These are phyloP conservation scores for Acacia acuminata DNA, from an alignment of 306 rosid genomes.

Conservation along the genomic window DNA sequence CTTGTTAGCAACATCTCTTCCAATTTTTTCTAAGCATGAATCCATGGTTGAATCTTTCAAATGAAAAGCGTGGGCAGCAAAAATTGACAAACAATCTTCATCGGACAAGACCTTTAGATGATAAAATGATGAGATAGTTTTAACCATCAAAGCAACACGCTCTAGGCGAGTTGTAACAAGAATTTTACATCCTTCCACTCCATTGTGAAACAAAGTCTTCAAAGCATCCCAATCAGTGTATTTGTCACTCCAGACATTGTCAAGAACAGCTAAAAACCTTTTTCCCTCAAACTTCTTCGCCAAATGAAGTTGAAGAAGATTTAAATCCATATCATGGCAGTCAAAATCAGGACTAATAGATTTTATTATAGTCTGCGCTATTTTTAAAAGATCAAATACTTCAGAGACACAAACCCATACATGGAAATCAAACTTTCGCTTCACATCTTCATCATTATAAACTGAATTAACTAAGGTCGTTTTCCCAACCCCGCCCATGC, in stretches of 20 bases:
- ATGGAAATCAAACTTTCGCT: too few species aligned
- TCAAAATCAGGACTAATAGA: too few species aligned
- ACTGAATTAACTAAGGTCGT: too few species aligned
- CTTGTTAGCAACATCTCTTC: neutral
- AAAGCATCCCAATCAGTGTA: neutral
- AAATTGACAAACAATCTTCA: neutral
- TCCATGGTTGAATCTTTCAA: neutral
- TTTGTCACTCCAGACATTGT: constrained; percentile 28
- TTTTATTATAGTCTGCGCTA: neutral
- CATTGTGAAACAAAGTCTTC: neutral
- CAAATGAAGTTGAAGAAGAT: constrained; percentile 1
- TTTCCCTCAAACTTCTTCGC: neutral
- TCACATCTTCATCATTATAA: too few species aligned
- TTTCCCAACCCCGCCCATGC: too few species aligned
- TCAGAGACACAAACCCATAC: too few species aligned
- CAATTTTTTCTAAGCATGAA: neutral
- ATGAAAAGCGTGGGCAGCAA: constrained; percentile 10
- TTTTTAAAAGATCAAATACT: too few species aligned
- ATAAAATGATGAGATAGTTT: neutral
- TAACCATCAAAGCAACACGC: neutral
- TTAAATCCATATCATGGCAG: too few species aligned
- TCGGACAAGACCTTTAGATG: neutral
- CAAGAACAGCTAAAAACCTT: constrained; percentile 21
- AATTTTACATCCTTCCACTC: constrained; percentile 19
- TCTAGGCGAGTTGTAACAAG: constrained; percentile 22